phyloP scores from a whole-genome alignment of 2,329 filamentous ascomycete species.

The Aureobasidium sp. region DNA sequence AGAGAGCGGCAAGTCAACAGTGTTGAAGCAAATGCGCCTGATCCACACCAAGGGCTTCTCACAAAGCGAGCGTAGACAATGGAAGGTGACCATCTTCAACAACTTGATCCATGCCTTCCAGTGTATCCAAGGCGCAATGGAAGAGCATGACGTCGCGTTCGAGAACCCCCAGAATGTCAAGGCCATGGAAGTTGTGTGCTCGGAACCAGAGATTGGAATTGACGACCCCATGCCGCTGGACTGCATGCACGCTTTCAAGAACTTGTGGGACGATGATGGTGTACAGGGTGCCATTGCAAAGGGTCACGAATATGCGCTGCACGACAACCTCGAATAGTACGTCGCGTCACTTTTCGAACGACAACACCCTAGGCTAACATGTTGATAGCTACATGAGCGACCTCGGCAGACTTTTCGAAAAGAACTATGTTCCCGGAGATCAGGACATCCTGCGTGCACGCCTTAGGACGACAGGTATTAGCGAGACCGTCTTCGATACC shows the following conservation, averaged over 20 bases:
- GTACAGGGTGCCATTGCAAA: slow-evolving; percentile 82
- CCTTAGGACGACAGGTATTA: slow-evolving; percentile 97
- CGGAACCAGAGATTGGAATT: slow-evolving; percentile 72
- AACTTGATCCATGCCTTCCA: slow-evolving; percentile 91
- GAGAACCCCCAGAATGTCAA: slow-evolving; percentile 70
- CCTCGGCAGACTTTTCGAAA: slow-evolving; percentile 52
- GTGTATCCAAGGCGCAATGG: slow-evolving; percentile 84
- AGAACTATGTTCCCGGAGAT: slow-evolving; percentile 83
- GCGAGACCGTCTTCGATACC: slow-evolving; percentile 92
- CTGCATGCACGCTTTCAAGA: slow-evolving; percentile 72
- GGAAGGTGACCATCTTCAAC: slow-evolving; percentile 90
- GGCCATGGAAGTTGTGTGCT: slow-evolving; percentile 66
- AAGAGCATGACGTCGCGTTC: slow-evolving; percentile 70
- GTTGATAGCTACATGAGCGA: slow-evolving; percentile 66
- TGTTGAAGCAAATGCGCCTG: slow-evolving; percentile 98
- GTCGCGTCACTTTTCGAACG: slow-evolving; percentile 26
- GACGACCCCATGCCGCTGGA: slow-evolving; percentile 72
- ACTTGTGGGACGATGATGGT: slow-evolving; percentile 73
- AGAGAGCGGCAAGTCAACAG: slow-evolving; percentile 92
- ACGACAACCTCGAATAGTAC: slow-evolving; percentile 92
- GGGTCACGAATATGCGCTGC: slow-evolving; percentile 92
- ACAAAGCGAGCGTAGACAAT: slow-evolving; percentile 81
- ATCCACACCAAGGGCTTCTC: slow-evolving; percentile 92
- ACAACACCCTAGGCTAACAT: slow-evolving; percentile 17
- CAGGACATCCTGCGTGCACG: slow-evolving; percentile 91